A percentile compares a stretch with the other conserved stretches of the same genome.
These are phyloP conservation scores for Hsuehochloa calcarea DNA, from an alignment of 176 grass and related monocot genomes.

Conservation along the genomic window DNA sequence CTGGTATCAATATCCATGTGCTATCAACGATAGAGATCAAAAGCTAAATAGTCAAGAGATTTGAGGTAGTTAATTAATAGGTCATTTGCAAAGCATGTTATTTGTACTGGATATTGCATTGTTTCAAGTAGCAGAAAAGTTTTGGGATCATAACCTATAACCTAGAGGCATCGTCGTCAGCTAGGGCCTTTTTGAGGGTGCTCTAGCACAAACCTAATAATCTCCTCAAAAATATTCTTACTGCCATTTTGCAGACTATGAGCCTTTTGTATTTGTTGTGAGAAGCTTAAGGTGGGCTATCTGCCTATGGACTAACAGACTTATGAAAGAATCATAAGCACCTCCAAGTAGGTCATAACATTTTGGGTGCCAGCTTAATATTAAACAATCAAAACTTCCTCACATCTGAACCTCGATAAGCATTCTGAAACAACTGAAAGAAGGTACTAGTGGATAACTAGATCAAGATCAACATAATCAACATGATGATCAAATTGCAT, in stretches of 20 bases:
- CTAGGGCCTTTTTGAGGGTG: background rate
- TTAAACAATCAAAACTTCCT: background rate
- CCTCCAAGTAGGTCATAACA: background rate
- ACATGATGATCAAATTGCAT: slow-evolving; percentile 15
- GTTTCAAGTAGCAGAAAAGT: background rate
- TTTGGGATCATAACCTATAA: background rate
- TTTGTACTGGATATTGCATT: background rate
- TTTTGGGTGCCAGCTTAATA: background rate
- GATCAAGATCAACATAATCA: background rate
- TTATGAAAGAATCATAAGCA: background rate
- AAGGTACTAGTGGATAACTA: background rate
- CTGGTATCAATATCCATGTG: background rate
- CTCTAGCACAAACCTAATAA: background rate
- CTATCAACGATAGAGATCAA: background rate
- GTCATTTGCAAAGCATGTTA: background rate
- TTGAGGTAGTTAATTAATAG: background rate
- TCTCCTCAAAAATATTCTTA: background rate
- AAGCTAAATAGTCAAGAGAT: slow-evolving; percentile 2
- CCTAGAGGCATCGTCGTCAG: background rate
- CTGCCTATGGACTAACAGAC: background rate
- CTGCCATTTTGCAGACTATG: background rate
- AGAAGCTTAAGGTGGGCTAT: background rate
- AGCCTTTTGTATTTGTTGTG: background rate
- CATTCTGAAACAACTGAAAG: background rate
- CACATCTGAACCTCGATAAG: background rate